phyloP scores from a whole-genome alignment of 2,329 filamentous ascomycete species.

The Pseudocercospora pini-densiflorae region DNA sequence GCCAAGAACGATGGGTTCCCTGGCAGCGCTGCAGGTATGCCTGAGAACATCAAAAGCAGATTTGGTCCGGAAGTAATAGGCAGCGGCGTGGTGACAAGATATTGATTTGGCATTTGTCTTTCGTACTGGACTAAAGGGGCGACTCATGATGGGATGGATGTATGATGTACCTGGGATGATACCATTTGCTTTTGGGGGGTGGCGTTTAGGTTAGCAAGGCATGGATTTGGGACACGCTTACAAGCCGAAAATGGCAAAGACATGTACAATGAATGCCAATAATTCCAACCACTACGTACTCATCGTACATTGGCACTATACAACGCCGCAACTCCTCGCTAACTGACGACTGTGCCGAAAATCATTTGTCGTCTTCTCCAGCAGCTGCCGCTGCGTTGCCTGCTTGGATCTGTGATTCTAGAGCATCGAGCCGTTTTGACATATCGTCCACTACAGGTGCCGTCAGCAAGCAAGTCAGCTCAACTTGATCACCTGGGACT shows the following conservation, averaged over 20 bases:
- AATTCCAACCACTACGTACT: not conserved
- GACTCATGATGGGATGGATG: not conserved
- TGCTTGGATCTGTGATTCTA: constrained; percentile 73
- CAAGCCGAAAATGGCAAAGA: not conserved
- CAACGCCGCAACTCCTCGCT: constrained; percentile 4
- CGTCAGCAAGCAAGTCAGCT: constrained; percentile 5
- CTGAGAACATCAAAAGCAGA: constrained; percentile 22
- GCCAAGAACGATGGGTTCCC: constrained; percentile 32
- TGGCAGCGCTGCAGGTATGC: constrained; percentile 21
- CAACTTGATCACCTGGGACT: constrained; percentile 40
- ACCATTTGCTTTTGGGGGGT: constrained; percentile 9
- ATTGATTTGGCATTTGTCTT: constrained; percentile 11
- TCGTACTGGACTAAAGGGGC: not conserved
- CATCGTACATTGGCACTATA: not conserved
- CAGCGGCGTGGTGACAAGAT: constrained; percentile 12
- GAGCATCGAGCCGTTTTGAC: constrained; percentile 80
- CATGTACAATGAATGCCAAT: not conserved
- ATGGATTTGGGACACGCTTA: not conserved
- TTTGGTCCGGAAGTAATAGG: constrained; percentile 11
- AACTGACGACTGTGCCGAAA: not conserved
- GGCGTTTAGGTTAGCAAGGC: not conserved
- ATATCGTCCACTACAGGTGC: constrained; percentile 83
- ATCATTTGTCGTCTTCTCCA: not conserved
- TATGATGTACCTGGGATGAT: constrained; percentile 7
- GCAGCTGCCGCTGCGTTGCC: constrained; percentile 45